phyloP scores from a whole-genome alignment of 2,329 filamentous ascomycete species.

The Cordyceps cateniannulata region DNA sequence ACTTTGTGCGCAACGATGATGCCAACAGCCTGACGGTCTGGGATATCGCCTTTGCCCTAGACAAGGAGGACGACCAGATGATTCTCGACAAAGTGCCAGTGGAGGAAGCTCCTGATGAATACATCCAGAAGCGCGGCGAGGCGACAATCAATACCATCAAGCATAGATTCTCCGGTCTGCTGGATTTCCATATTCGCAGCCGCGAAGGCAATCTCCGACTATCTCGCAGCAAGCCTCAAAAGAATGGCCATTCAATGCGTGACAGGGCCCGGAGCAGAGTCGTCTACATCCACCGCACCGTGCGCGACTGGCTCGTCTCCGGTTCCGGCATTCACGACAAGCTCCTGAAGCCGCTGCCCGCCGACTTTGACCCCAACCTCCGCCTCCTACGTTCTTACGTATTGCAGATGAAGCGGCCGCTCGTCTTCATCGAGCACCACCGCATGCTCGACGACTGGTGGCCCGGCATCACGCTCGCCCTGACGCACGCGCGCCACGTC shows the following conservation, averaged over 20 bases:
- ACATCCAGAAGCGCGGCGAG: constrained; percentile 17
- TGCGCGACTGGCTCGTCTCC: constrained; percentile 27
- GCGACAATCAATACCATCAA: constrained; percentile 14
- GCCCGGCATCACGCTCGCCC: constrained; percentile 29
- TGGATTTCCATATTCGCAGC: constrained; percentile 19
- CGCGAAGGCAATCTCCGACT: constrained; percentile 17
- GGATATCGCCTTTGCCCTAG: constrained; percentile 27
- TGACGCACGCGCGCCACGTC: constrained; percentile 29
- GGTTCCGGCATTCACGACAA: constrained; percentile 17
- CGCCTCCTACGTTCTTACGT: constrained; percentile 27
- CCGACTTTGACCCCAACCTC: constrained; percentile 25
- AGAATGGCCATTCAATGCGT: not conserved
- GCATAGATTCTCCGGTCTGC: constrained; percentile 21
- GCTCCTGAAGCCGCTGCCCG: constrained; percentile 8
- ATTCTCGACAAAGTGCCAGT: constrained; percentile 14
- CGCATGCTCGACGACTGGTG: constrained; percentile 33
- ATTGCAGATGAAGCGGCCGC: constrained; percentile 26
- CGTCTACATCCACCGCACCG: constrained; percentile 29
- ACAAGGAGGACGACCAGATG: constrained; percentile 16
- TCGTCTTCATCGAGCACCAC: constrained; percentile 30
- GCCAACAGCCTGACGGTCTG: constrained; percentile 25
- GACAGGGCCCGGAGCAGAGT: constrained; percentile 13
- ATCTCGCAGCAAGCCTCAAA: not conserved
- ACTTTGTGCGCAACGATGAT: constrained; percentile 26
- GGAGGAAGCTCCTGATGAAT: constrained; percentile 17